Evolutionary conservation across 768 basidiomycete genomes (phyloP), one percentile per base, ranked within the genome.

Genomic region (Boletus rubroflammeus): DNA sequence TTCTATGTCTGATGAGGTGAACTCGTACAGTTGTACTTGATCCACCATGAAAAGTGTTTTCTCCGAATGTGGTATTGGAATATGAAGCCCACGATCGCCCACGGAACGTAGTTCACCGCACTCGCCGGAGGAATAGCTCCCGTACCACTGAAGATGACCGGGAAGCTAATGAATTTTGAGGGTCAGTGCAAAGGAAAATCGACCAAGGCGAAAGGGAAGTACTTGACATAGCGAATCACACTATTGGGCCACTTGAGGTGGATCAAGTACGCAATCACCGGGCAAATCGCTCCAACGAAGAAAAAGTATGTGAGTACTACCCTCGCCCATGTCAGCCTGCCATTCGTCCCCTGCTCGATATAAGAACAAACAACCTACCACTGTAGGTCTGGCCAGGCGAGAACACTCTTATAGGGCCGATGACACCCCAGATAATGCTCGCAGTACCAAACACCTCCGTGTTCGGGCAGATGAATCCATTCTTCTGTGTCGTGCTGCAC

Each of bases 401-500:
- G 76, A 88, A 92, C 64, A 84, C 78, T n/a, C 82, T 76, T 31
- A 71, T 73, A 6, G 90, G 90, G 1, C 90, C 89, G 52, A 93
- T 88, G 56, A 89, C 86, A 56, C 91, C 88, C 85, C 84, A 90
- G 58, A 92, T 80, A 57, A 93, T 80, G 54, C 82, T 83, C 21
- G 90, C 90, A 3, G 87, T 88, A 35, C 86, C 88, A 67, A 92
- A 91, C 8, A 89, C 85, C 55, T 83, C 75, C 6, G 85, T 86
- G 13, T 54, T 68, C 0, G 88, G 87, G 67, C 89, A 91, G 51
- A 81, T 85, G 69, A 90, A 90, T 19, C 81, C 79, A 60, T 84
- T 6, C 19, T 58, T 59, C 29, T 72, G 69, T 11, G 57, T 62
- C 7, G 55, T 47, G 9, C 59, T 56, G 70, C 74, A 56, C 38